Evolutionary conservation across 2,329 filamentous ascomycete species (phyloP).

Genomic region (Fusarium sp.): DNA sequence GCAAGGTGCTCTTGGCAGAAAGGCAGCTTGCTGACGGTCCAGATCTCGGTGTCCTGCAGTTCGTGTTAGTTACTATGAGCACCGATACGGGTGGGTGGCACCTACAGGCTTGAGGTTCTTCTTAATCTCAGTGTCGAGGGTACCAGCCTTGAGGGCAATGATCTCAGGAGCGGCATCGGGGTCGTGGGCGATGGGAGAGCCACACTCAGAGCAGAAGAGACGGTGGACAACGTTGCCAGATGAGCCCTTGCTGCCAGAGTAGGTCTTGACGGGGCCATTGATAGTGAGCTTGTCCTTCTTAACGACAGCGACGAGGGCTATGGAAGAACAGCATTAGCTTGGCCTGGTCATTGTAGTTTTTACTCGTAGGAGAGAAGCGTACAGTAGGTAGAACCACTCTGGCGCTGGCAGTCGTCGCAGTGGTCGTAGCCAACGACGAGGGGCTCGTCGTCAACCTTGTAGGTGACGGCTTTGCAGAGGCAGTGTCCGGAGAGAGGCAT

Average conservation of each 20-base stretch:
- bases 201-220: conserved; percentile 77
- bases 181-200: conserved; percentile 77
- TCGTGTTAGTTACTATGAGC: conserved; percentile 23
- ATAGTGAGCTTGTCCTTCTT: conserved; percentile 75
- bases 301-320: conserved; percentile 75
- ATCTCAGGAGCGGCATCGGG: conserved; percentile 77
- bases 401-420: conserved; percentile 80
- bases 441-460: conserved; percentile 68
- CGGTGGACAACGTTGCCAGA: conserved; percentile 75
- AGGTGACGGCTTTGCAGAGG: conserved; percentile 79
- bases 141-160: conserved; percentile 77
- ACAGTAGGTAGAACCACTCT: conserved; percentile 78
- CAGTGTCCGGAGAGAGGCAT: conserved; percentile 79
- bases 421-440: conserved; percentile 75
- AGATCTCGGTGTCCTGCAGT: conserved; percentile 75
- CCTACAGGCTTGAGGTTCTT: conserved; percentile 74
- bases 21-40: conserved; percentile 76
- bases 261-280: conserved; percentile 75
- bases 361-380: conserved; percentile 45
- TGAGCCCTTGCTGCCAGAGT: conserved; percentile 65
- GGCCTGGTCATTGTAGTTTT: not conserved
- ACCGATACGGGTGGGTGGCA: conserved; percentile 17
- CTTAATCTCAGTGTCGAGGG: conserved; percentile 74
- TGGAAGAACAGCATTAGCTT: conserved; percentile 15
- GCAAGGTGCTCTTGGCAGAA: conserved; percentile 76